Evolutionary conservation across 1,139 yeast species (phyloP), one percentile per base, ranked within the genome.

Genomic region (Geotrichum macrosporum): DNA sequence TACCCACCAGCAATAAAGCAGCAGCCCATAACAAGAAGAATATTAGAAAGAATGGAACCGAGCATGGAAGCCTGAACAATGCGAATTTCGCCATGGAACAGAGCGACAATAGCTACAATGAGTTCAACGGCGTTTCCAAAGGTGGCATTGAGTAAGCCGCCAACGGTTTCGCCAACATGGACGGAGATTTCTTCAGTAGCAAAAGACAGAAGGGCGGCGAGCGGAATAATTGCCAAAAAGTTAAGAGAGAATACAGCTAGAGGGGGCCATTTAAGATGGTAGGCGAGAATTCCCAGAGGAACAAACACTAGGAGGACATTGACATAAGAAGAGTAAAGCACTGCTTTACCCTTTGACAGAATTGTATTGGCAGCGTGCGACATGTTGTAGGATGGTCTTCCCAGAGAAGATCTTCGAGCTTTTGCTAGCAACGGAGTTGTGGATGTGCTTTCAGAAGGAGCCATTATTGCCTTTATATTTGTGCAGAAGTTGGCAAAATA

Each of bases 61-160:
- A 92, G 75, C 97, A 92, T 92, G 29, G 95, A 84, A 2, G 97
- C 95, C 67, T 92, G 77, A 35, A 94, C 98, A 60, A 92, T 89
- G 56, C 95, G 76, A 46, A 92, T 80, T 67, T 92, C 96, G 57
- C 88, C 87, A 37, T 84, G 83, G 56, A 70, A 73, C 60, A 94
- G 73, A 1, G 98, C 98, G 58, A 92, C 87, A 27, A 92, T 72
- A 1, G 96, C 87, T 41, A 92, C 96, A 65, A 92, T 92, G 55
- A 94, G 78, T 68, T 92, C 98, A 24, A 70, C 86, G 5, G 95
- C 96, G 66, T 92, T 92, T 51, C 98, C 98, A 64, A 92, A 85
- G 8, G 97, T 89, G 2, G 97, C 97, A 68, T 92, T 92, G 60
- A 92, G 72, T 55, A 92, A 73, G 0, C 97, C 97, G 16, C 97